Evolutionary conservation across 2,329 filamentous ascomycete species (phyloP).

Genomic region (Fusarium sacchari): DNA sequence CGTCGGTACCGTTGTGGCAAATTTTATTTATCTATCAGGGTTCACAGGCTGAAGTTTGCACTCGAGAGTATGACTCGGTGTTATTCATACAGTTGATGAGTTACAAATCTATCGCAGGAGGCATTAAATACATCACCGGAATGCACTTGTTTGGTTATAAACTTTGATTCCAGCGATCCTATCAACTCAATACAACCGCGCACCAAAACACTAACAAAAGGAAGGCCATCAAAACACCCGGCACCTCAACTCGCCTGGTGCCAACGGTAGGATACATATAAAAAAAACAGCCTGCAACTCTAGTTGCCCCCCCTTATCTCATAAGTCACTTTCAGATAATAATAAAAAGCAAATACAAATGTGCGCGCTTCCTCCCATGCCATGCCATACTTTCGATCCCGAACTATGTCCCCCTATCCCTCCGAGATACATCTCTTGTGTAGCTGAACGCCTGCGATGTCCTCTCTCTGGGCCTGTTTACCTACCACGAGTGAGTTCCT

Average conservation of each 20-base stretch:
- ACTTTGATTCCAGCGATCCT: constrained; percentile 41
- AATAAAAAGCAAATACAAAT: constrained; percentile 16
- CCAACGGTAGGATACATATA: constrained; percentile 36
- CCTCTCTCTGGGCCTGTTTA: constrained; percentile 27
- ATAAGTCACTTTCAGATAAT: constrained; percentile 40
- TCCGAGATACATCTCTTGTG: constrained; percentile 29
- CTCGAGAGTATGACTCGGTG: not conserved
- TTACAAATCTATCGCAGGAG: too few species aligned
- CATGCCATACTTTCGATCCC: constrained; percentile 36
- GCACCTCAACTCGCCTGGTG: constrained; percentile 28
- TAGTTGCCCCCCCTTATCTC: constrained; percentile 32
- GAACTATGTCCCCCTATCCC: constrained; percentile 28
- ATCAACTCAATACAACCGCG: constrained; percentile 42
- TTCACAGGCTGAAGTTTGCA: not conserved
- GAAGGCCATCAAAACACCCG: constrained; percentile 35
- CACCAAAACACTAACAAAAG: constrained; percentile 43
- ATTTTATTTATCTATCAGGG: too few species aligned
- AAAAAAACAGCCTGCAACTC: constrained; percentile 35
- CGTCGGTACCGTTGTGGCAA: not conserved
- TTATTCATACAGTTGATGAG: not conserved
- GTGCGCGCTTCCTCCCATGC: constrained; percentile 39
- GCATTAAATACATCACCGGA: not conserved
- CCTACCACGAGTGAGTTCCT: constrained; percentile 33
- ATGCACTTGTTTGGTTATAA: constrained; percentile 19
- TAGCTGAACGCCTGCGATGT: constrained; percentile 31